A percentile compares a stretch with the other conserved stretches of the same genome.
These are phyloP conservation scores for Arthrobotrys iridis DNA, from an alignment of 2,329 filamentous ascomycete genomes.

Conservation along the genomic window DNA sequence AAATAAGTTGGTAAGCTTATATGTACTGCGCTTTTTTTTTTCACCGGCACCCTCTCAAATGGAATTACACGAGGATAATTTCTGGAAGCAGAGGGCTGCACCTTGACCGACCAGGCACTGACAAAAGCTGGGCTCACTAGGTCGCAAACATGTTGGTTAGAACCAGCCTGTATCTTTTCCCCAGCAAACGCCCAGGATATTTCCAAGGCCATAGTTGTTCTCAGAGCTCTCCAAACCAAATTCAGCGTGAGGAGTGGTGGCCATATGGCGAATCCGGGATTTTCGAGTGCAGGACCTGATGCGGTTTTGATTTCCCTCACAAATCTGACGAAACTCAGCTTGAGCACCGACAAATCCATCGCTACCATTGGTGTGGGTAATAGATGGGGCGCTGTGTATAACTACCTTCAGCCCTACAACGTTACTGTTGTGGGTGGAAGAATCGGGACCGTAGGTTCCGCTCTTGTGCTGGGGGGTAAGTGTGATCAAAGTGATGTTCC, in stretches of 20 bases:
- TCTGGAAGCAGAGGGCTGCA: background rate
- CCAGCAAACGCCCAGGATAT: conserved; percentile 21
- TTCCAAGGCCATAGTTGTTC: conserved; percentile 4
- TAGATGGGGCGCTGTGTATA: conserved; percentile 64
- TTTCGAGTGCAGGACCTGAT: conserved; percentile 64
- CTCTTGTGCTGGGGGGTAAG: conserved; percentile 62
- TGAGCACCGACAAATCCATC: conserved; percentile 61
- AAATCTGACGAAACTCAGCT: conserved; percentile 61
- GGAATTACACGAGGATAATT: background rate
- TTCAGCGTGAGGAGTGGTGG: conserved; percentile 71
- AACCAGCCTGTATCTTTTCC: conserved; percentile 12
- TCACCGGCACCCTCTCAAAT: background rate
- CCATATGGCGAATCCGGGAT: conserved; percentile 66
- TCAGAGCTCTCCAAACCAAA: conserved; percentile 16
- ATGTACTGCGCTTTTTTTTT: background rate
- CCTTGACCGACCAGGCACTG: background rate
- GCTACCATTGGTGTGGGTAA: conserved; percentile 64
- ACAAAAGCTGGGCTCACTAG: background rate
- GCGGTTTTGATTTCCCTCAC: conserved; percentile 67
- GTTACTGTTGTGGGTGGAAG: conserved; percentile 64
- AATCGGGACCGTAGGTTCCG: conserved; percentile 63
- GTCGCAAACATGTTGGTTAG: conserved; percentile 11
- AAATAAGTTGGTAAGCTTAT: conserved; percentile 12
- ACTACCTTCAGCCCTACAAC: conserved; percentile 61
- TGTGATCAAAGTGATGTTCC: background rate